Conservation (phyloP, 805 yeast genomes). For the Teunomyces kruisii region DNA sequence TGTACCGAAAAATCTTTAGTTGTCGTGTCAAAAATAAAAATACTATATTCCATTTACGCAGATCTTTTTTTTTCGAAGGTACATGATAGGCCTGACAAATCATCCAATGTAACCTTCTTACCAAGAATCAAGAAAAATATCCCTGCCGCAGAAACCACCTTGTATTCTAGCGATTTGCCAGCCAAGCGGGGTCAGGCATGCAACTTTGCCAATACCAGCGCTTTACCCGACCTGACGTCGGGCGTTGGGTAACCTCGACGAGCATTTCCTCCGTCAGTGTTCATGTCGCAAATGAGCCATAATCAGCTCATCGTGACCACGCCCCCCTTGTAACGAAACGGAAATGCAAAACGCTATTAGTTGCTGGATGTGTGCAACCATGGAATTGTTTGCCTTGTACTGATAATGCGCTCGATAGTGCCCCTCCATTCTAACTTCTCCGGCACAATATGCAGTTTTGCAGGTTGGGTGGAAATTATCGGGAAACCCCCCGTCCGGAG, state of each 20-base stretch:
- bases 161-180: neutral
- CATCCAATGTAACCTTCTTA: neutral
- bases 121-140: neutral
- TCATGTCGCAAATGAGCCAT: too few relatives aligned
- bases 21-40: conserved; percentile 1
- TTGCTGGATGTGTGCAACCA: neutral
- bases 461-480: neutral
- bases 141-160: neutral
- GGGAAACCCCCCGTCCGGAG: neutral
- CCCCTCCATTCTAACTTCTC: too few relatives aligned
- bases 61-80: neutral
- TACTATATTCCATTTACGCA: neutral
- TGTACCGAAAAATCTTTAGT: neutral
- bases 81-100: neutral
- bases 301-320: neutral
- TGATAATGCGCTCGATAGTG: too few relatives aligned
- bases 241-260: neutral
- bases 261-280: too few relatives aligned
- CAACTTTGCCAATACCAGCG: neutral
- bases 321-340: neutral
- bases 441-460: neutral
- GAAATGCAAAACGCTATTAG: neutral
- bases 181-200: neutral
- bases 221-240: neutral
- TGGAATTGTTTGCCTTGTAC: too few relatives aligned